These are phyloP conservation scores for Penicillium pancosmium DNA, from an alignment of 495 filamentous ascomycete species.

Conservation along the genomic window DNA sequence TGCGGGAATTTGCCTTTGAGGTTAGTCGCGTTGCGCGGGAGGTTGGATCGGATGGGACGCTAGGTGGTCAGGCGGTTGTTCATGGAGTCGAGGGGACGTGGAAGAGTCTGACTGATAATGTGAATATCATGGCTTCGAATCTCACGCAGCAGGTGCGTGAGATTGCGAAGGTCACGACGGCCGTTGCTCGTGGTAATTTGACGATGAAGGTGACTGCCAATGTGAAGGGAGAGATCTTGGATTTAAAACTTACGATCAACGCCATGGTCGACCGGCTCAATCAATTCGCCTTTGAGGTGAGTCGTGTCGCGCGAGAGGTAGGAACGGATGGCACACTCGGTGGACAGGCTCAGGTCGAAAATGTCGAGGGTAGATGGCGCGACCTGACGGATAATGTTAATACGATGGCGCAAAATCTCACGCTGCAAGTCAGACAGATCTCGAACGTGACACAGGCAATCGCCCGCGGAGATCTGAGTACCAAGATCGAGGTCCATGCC, in stretches of 20 bases:
- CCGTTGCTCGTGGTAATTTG: slow-evolving; percentile 85
- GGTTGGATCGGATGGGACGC: slow-evolving; percentile 84
- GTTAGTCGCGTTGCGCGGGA: slow-evolving; percentile 90
- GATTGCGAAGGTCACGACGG: slow-evolving; percentile 91
- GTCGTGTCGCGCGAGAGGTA: slow-evolving; percentile 87
- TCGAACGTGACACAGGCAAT: slow-evolving; percentile 93
- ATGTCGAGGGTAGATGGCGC: slow-evolving; percentile 90
- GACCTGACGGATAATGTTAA: slow-evolving; percentile 93
- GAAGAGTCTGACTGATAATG: slow-evolving; percentile 91
- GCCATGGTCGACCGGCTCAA: slow-evolving; percentile 92
- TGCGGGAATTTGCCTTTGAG: slow-evolving; percentile 88
- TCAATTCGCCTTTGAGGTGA: slow-evolving; percentile 90
- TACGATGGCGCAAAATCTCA: slow-evolving; percentile 93
- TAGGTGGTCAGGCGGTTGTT: slow-evolving; percentile 90
- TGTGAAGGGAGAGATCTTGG: slow-evolving; percentile 89
- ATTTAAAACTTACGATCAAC: slow-evolving; percentile 91
- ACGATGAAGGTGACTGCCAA: slow-evolving; percentile 90
- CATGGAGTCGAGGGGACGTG: slow-evolving; percentile 94
- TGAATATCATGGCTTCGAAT: slow-evolving; percentile 89
- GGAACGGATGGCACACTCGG: slow-evolving; percentile 88
- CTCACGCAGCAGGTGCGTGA: slow-evolving; percentile 82
- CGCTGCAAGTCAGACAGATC: slow-evolving; percentile 90
- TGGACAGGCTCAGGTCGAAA: slow-evolving; percentile 88
- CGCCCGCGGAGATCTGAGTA: slow-evolving; percentile 81
- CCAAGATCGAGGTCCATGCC: slow-evolving; percentile 87